Base-by-base conservation (phyloP, 306 rosid genomes). In the Begonia fuchsioides region DNA sequence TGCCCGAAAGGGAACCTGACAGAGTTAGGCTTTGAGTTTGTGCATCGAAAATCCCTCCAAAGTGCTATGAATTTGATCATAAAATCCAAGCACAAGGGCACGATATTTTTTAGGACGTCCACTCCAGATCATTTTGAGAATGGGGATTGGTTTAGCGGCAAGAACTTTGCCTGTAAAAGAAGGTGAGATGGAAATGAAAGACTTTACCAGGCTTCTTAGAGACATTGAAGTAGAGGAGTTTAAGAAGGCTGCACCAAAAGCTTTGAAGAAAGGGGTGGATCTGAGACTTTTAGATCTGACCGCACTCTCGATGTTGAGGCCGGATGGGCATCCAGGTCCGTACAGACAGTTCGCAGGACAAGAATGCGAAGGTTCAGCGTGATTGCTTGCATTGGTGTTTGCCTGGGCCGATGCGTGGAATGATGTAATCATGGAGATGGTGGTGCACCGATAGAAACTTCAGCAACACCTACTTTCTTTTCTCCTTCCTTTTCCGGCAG, bases 311-410 rank as follows among this genome's bases (percentile, higher is more conserved):
- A 39, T 85, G 43, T 44, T 81, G 82, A 81, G 95, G 46, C 93
- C 95, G 9, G 95, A 86, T 60, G 93, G 93, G 11, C 95, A 86
- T 38, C 93, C 95, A 0, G 95, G 95, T 47, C 78, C 87, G 47
- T 81, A 78, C 26, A 86, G 81, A 93, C 10, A 86, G 49, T 80
- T 84, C 67, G 17, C 54, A 81, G 55, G 80, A 82, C n/a, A 57
- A 65, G 8, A 49, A 17, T 39, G 87, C 78, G 17, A 71, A 58
- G 11, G 78, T 86, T 2, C 95, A 81, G 13, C 81, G 73, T 63
- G 93, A 85, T 58, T 85, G 95, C 67, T 84, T 81, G 39, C 95
- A 86, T 67, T 86, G 93, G 93, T 86, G 95, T 64, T 65, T 86
- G 63, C 93, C 95, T 0, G 95, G 95, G 19, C 75, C 95, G 51